These are phyloP conservation scores for Aspergillus pseudoviridinutans DNA, from an alignment of 2,329 filamentous ascomycete genomes.

Conservation along the genomic window DNA sequence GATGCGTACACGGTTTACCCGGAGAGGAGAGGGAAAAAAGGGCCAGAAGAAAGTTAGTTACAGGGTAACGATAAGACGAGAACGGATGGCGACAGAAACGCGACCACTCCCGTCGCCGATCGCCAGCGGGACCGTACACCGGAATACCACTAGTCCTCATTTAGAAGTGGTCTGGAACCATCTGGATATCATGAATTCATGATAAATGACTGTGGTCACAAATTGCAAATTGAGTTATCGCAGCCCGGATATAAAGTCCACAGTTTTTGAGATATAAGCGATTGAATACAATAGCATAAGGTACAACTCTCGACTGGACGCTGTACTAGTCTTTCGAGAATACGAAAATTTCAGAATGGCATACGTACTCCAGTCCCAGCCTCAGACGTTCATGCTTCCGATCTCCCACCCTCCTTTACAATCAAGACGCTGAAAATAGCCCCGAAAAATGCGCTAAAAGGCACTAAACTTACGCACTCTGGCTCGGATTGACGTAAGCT, in stretches of 20 bases:
- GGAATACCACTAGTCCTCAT: background rate
- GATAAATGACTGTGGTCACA: background rate
- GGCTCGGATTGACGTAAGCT: slow-evolving; percentile 19
- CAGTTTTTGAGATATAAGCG: background rate
- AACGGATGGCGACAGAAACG: slow-evolving; percentile 19
- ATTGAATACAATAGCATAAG: background rate
- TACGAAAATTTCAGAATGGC: background rate
- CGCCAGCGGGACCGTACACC: background rate
- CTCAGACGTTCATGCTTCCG: background rate
- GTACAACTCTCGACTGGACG: background rate
- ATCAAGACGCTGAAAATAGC: background rate
- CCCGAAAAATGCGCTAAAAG: background rate
- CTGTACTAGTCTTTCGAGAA: background rate
- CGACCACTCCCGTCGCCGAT: slow-evolving; percentile 12
- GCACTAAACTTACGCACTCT: slow-evolving; percentile 3
- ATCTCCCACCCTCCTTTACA: background rate
- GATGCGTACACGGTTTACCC: background rate
- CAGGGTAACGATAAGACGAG: slow-evolving; percentile 17
- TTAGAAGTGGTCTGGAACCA: background rate
- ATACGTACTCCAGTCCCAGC: background rate
- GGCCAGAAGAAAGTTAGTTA: background rate
- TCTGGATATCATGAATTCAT: background rate
- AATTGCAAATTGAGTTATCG: background rate
- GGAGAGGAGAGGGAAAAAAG: slow-evolving; percentile 2
- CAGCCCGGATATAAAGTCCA: background rate